phyloP scores from a whole-genome alignment of 441 rosid species.

The Bruguiera hainesii region DNA sequence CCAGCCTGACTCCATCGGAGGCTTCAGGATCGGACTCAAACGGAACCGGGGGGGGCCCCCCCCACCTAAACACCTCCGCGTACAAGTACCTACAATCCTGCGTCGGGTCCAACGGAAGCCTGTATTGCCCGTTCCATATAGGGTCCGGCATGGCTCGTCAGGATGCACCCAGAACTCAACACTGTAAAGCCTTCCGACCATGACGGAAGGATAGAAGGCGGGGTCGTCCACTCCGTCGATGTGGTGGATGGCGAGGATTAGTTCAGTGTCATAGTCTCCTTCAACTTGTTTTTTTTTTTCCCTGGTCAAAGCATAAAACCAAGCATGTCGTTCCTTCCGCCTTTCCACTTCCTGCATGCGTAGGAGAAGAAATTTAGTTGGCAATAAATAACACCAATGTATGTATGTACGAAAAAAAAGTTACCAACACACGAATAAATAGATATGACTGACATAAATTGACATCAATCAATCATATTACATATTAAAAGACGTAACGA shows the following conservation, averaged over 20 bases:
- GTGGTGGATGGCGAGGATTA: neutral
- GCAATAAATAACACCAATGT: no score
- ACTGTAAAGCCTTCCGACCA: neutral
- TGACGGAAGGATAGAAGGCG: neutral
- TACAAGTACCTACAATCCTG: slow-evolving; percentile 3
- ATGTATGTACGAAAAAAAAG: no score
- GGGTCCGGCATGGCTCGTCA: neutral
- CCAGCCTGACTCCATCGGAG: slow-evolving; percentile 13
- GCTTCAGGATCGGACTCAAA: slow-evolving; percentile 15
- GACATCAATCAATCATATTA: no score
- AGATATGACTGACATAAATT: no score
- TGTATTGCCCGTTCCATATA: no score
- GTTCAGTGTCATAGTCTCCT: neutral
- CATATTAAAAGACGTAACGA: no score
- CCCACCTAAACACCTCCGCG: slow-evolving; percentile 22
- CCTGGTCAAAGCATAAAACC: no score
- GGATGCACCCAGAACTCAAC: slow-evolving; percentile 16
- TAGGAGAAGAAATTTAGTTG: no score
- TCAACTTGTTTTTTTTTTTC: neutral
- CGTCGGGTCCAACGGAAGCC: neutral
- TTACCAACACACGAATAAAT: no score
- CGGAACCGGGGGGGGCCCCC: neutral
- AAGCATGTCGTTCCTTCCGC: no score
- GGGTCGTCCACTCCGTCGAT: slow-evolving; percentile 23
- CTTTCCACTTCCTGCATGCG: no score